phyloP scores from a whole-genome alignment of 2,329 filamentous ascomycete genomes.

The Catunica adiposa region DNA sequence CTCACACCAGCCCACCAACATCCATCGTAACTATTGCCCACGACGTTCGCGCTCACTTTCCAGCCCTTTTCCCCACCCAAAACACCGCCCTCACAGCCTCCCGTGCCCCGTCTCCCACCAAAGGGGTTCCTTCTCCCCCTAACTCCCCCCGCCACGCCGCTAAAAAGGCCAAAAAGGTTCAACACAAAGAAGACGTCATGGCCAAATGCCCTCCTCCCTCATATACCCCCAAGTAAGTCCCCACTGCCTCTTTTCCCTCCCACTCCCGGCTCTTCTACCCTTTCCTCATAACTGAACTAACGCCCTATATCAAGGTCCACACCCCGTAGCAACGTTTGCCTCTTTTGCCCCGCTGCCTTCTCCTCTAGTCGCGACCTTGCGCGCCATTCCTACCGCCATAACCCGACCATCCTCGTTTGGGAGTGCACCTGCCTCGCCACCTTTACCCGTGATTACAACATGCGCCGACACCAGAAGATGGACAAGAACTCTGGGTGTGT shows the following conservation, averaged over 20 bases:
- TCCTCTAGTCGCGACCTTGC: conserved; percentile 8
- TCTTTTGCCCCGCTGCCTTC: conserved; percentile 2
- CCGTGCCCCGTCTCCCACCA: not conserved
- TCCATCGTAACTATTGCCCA: not conserved
- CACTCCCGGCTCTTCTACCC: conserved; percentile 1
- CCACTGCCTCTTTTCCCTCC: not conserved
- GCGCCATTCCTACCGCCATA: conserved; percentile 8
- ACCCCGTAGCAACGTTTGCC: conserved; percentile 2
- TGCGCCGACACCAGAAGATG: conserved; percentile 9
- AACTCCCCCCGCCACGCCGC: not conserved
- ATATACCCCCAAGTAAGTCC: not conserved
- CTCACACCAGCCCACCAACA: not conserved
- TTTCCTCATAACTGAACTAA: too few relatives aligned
- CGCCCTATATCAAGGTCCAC: too few relatives aligned
- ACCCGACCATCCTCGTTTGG: conserved; percentile 3
- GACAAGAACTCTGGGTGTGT: not conserved
- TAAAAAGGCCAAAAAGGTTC: too few relatives aligned
- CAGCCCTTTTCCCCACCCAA: not conserved
- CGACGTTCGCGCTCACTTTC: not conserved
- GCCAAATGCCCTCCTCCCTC: too few relatives aligned
- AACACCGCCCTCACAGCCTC: not conserved
- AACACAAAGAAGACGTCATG: too few relatives aligned
- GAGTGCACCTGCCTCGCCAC: conserved; percentile 6
- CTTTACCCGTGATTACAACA: conserved; percentile 12
- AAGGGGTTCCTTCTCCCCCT: not conserved